phyloP scores from a whole-genome alignment of 148 eudicot genomes.

The Camellia granthamiana region DNA sequence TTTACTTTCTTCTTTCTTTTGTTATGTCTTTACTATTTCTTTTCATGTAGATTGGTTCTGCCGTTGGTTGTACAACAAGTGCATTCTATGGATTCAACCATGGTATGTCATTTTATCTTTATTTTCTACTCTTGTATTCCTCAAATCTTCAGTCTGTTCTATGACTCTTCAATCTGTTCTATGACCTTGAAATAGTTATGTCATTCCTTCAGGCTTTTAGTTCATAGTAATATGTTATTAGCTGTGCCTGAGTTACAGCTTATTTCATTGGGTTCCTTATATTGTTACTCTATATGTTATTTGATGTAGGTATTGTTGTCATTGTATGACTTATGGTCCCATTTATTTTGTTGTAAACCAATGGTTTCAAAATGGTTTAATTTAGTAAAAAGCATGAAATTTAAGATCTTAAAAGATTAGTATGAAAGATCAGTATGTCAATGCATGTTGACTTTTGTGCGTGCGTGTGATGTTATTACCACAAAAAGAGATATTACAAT shows the following conservation, averaged over 20 bases:
- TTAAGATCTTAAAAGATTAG: background rate
- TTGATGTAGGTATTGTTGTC: background rate
- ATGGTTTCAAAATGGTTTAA: background rate
- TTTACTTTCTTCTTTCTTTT: background rate
- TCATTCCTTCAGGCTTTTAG: no score
- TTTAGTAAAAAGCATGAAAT: background rate
- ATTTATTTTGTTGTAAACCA: background rate
- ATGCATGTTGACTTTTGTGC: background rate
- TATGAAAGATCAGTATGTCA: background rate
- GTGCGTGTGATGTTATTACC: no score
- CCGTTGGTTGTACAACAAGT: constrained; percentile 89
- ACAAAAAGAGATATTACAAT: no score
- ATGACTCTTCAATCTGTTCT: background rate
- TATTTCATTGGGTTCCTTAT: background rate
- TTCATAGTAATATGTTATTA: background rate
- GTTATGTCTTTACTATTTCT: background rate
- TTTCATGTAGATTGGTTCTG: constrained; percentile 74
- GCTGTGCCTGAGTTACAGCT: background rate
- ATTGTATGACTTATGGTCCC: background rate
- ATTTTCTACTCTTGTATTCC: background rate
- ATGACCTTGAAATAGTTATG: background rate
- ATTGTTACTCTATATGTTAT: background rate
- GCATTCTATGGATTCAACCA: constrained; percentile 88
- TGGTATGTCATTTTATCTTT: constrained; percentile 36
- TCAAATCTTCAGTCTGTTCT: background rate